These are phyloP conservation scores for Chlorella sp. DNA, from an alignment of 139 green algal genomes.

Conservation along the genomic window DNA sequence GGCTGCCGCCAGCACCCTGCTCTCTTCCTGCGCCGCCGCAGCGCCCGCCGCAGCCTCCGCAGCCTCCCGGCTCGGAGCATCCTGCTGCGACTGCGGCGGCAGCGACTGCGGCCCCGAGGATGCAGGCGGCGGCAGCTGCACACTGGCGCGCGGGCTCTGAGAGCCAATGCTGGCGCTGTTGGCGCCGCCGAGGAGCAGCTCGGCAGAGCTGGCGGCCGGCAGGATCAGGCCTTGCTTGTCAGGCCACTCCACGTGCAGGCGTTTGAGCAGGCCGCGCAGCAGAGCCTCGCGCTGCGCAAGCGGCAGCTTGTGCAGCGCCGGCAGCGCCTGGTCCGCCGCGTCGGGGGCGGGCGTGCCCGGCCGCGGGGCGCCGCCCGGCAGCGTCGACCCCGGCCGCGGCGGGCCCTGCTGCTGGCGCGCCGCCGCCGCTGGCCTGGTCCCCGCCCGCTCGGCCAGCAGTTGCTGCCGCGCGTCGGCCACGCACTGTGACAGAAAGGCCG, in stretches of 20 bases:
- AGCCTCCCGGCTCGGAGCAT: no score
- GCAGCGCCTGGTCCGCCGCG: no score
- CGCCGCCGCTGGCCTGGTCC: no score
- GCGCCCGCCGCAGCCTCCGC: no score
- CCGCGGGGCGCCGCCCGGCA: not conserved
- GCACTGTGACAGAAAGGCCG: constrained; percentile 8
- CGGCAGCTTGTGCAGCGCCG: constrained; percentile 1
- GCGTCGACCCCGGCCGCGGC: not conserved
- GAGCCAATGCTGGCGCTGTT: no score
- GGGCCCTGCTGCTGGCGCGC: not conserved
- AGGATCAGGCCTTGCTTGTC: constrained; percentile 6
- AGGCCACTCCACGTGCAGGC: constrained; percentile 1
- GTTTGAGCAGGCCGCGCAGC: constrained; percentile 4
- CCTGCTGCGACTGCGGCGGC: no score
- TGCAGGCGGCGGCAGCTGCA: no score
- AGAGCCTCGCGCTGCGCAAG: not conserved
- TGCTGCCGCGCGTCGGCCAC: constrained; percentile 12
- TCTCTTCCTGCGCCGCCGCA: no score
- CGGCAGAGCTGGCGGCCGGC: not conserved
- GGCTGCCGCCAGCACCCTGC: no score
- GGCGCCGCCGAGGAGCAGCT: no score
- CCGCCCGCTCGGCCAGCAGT: not conserved
- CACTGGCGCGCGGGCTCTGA: no score
- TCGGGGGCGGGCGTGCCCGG: not conserved
- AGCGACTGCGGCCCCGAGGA: no score